Percentiles rank a stretch among this genome's conserved stretches.
phyloP scores from a whole-genome alignment of 768 basidiomycete genomes.

The Gymnopilus junonius region DNA sequence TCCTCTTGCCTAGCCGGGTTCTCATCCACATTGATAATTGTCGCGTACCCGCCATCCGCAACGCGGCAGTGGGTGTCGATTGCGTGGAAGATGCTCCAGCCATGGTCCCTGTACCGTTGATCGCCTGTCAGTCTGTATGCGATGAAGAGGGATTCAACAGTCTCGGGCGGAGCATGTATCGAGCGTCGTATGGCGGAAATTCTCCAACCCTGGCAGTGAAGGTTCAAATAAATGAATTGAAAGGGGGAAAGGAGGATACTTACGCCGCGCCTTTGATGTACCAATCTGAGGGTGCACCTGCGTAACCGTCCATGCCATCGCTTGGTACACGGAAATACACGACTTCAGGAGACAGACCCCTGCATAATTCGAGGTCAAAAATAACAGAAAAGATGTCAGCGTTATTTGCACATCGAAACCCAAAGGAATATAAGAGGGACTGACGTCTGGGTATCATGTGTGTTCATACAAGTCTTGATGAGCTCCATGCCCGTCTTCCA shows the following conservation, averaged over 20 bases:
- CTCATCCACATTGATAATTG: slow-evolving; percentile 83
- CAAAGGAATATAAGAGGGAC: slow-evolving; percentile 29
- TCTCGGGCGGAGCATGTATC: slow-evolving; percentile 95
- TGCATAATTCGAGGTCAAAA: slow-evolving; percentile 39
- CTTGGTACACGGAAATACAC: slow-evolving; percentile 78
- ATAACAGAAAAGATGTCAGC: neutral
- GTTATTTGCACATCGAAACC: neutral
- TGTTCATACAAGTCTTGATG: slow-evolving; percentile 86
- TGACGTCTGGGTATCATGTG: slow-evolving; percentile 83
- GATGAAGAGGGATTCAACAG: slow-evolving; percentile 91
- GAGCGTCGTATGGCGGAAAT: slow-evolving; percentile 74
- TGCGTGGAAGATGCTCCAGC: slow-evolving; percentile 89
- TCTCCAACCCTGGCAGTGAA: slow-evolving; percentile 34
- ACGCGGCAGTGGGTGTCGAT: slow-evolving; percentile 85
- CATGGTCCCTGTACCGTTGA: slow-evolving; percentile 75
- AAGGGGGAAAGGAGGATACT: slow-evolving; percentile 4
- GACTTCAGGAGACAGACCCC: slow-evolving; percentile 89
- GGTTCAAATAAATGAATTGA: neutral
- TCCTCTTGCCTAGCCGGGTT: slow-evolving; percentile 73
- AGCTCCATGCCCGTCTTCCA: slow-evolving; percentile 84
- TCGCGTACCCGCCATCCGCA: slow-evolving; percentile 82
- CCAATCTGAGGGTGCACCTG: slow-evolving; percentile 70
- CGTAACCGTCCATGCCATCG: slow-evolving; percentile 52
- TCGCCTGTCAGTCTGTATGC: slow-evolving; percentile 92
- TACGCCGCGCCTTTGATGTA: slow-evolving; percentile 86